These are phyloP conservation scores for Noccaea bulbosa DNA, from an alignment of 345 rosid species.

Conservation along the genomic window DNA sequence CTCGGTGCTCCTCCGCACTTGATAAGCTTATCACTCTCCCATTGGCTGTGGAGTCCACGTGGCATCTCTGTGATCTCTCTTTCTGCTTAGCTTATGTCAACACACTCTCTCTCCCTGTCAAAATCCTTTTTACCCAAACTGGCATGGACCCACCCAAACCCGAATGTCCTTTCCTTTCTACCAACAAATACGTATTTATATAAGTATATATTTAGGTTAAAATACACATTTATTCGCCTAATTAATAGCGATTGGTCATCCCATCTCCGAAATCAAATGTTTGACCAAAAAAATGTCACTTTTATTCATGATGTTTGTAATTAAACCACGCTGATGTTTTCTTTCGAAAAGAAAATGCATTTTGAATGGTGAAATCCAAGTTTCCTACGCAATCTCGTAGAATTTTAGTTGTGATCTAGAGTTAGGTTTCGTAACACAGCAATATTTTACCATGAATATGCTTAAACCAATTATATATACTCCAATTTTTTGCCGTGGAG, in stretches of 20 bases:
- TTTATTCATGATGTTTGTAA: background rate
- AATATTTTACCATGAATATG: background rate
- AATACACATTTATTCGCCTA: background rate
- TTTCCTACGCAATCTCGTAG: constrained; percentile 23
- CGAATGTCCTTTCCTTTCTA: constrained; percentile 27
- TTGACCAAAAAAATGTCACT: constrained; percentile 1
- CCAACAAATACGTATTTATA: constrained; percentile 16
- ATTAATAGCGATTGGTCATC: constrained; percentile 2
- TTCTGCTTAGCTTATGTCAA: background rate
- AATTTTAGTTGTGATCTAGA: background rate
- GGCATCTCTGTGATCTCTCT: constrained; percentile 14
- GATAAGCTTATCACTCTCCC: constrained; percentile 47
- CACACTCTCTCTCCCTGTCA: background rate
- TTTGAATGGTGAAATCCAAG: background rate
- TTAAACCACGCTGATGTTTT: background rate
- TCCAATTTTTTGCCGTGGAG: no score
- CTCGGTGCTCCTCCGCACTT: constrained; percentile 41
- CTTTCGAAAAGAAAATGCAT: no score
- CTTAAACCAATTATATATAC: background rate
- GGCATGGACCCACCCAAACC: constrained; percentile 32
- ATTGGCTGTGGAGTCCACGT: constrained; percentile 28
- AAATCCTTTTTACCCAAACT: constrained; percentile 25
- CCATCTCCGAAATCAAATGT: background rate
- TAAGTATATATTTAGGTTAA: background rate
- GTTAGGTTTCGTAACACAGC: background rate